Conservation (phyloP, 768 basidiomycete genomes). For the Amanita thiersii region DNA sequence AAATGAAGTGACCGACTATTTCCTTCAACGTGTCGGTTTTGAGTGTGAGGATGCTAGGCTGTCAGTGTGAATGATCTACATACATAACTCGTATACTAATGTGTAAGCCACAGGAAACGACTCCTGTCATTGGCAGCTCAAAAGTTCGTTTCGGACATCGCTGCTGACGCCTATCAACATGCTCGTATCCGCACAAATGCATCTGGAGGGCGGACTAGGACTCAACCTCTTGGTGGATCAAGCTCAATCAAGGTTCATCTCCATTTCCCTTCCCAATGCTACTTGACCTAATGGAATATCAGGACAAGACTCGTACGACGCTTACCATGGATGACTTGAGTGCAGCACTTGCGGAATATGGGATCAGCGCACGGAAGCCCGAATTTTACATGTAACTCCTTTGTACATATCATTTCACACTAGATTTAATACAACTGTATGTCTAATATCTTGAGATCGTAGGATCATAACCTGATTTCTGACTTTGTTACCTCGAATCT, state of each 20-base stretch:
- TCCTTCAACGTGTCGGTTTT: slow-evolving; percentile 92
- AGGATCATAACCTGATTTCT: too few relatives aligned
- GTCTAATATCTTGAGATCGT: too few relatives aligned
- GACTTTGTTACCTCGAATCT: slow-evolving; percentile 14
- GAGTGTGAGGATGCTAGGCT: slow-evolving; percentile 91
- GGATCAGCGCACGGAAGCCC: slow-evolving; percentile 88
- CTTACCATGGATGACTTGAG: slow-evolving; percentile 97
- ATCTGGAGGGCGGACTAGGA: slow-evolving; percentile 59
- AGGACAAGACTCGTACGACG: slow-evolving; percentile 91
- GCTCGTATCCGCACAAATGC: slow-evolving; percentile 93
- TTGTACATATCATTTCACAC: not conserved
- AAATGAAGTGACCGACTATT: slow-evolving; percentile 96
- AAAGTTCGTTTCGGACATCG: slow-evolving; percentile 96
- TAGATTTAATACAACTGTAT: slow-evolving; percentile 2
- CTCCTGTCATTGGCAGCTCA: slow-evolving; percentile 93
- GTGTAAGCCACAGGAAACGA: slow-evolving; percentile 58
- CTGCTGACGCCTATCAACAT: slow-evolving; percentile 95
- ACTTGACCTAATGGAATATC: slow-evolving; percentile 1
- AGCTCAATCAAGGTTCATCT: slow-evolving; percentile 54
- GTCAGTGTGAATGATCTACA: slow-evolving; percentile 28
- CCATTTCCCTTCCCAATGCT: not conserved
- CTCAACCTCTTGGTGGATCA: slow-evolving; percentile 46
- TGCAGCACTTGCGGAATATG: slow-evolving; percentile 90
- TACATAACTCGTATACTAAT: slow-evolving; percentile 1
- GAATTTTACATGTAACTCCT: slow-evolving; percentile 75